Percentiles rank a stretch among this genome's conserved stretches.
phyloP scores from a whole-genome alignment of 1,139 yeast species.

The Lodderomyces margitis region DNA sequence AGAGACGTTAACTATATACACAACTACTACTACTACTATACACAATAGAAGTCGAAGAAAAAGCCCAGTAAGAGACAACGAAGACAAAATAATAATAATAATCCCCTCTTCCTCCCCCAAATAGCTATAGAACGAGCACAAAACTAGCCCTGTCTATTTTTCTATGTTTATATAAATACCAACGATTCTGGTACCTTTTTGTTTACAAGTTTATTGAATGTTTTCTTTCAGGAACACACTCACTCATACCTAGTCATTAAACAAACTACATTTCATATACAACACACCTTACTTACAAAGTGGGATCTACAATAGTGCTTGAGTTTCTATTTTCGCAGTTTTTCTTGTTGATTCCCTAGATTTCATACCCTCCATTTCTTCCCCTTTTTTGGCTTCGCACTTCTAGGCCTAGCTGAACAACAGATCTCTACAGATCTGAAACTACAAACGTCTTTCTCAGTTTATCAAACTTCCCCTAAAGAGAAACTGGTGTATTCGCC shows the following conservation, averaged over 20 bases:
- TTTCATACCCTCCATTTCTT: too few relatives aligned
- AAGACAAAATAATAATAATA: too few relatives aligned
- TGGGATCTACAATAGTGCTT: neutral
- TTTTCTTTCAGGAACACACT: neutral
- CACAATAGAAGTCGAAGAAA: neutral
- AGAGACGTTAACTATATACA: too few relatives aligned
- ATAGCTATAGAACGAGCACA: too few relatives aligned
- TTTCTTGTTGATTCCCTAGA: conserved; percentile 3
- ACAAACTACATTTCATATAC: too few relatives aligned
- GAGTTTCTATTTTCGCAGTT: neutral
- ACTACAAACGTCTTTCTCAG: neutral
- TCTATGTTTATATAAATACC: neutral
- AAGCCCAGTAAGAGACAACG: neutral
- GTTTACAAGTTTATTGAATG: neutral
- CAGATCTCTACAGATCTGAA: neutral
- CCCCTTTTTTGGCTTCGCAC: too few relatives aligned
- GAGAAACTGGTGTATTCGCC: too few relatives aligned
- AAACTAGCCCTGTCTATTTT: neutral
- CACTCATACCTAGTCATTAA: too few relatives aligned
- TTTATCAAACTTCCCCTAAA: neutral
- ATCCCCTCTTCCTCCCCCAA: too few relatives aligned
- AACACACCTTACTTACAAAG: too few relatives aligned
- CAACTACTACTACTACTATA: too few relatives aligned
- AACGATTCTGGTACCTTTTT: neutral
- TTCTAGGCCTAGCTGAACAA: neutral